phyloP scores from a whole-genome alignment of 2,329 filamentous ascomycete genomes.

The Fusarium falciforme region DNA sequence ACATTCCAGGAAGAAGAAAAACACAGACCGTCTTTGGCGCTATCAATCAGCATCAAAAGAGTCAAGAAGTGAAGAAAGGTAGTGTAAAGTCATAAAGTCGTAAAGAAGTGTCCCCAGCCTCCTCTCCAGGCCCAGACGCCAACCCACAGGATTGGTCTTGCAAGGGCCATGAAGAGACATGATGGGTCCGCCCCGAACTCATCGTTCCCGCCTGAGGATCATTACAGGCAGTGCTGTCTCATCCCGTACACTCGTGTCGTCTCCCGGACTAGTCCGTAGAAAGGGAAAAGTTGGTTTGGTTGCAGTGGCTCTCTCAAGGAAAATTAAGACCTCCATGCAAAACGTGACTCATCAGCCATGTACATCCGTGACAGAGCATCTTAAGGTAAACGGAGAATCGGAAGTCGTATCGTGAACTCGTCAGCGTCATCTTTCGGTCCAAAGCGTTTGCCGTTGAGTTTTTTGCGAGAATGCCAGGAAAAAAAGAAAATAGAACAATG shows the following conservation, averaged over 20 bases:
- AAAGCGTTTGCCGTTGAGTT: constrained; percentile 43
- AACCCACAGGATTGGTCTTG: constrained; percentile 30
- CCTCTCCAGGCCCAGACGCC: constrained; percentile 36
- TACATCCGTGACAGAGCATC: constrained; percentile 52
- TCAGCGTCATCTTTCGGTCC: constrained; percentile 48
- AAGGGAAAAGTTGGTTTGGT: constrained; percentile 33
- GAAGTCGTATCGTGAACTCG: constrained; percentile 51
- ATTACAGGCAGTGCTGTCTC: constrained; percentile 52
- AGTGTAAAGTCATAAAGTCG: constrained; percentile 47
- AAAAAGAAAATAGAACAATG: constrained; percentile 33
- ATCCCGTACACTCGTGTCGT: constrained; percentile 47
- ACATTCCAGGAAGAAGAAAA: constrained; percentile 44
- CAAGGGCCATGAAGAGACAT: constrained; percentile 39
- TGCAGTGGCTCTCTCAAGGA: constrained; percentile 38
- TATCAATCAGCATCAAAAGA: constrained; percentile 44
- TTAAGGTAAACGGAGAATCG: constrained; percentile 49
- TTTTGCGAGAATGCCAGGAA: constrained; percentile 44
- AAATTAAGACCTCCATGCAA: constrained; percentile 55
- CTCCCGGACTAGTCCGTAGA: constrained; percentile 42
- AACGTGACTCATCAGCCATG: constrained; percentile 59
- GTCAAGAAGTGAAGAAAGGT: constrained; percentile 39
- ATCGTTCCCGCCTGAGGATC: constrained; percentile 51
- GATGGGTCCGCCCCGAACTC: constrained; percentile 42
- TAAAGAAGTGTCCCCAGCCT: constrained; percentile 38
- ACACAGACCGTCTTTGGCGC: constrained; percentile 47